Evolutionary conservation across 768 basidiomycete genomes (phyloP).

Genomic region (Lentinula sp.): DNA sequence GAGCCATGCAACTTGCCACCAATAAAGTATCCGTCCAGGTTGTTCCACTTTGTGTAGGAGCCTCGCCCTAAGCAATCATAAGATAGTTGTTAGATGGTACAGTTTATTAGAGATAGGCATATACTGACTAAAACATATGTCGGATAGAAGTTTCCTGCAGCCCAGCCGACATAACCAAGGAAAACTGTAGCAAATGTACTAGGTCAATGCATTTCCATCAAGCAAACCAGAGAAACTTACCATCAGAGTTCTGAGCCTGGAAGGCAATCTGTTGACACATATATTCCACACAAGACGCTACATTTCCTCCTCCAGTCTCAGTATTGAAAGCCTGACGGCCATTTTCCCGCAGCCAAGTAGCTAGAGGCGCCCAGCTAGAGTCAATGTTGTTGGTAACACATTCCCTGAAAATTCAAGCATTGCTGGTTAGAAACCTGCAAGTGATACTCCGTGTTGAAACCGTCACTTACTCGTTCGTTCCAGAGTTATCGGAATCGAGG

Average conservation of each 20-base stretch:
- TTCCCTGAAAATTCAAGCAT: slow-evolving; percentile 14
- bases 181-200: slow-evolving; percentile 24
- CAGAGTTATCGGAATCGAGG: slow-evolving; percentile 48
- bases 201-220: not conserved
- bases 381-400: slow-evolving; percentile 53
- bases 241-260: slow-evolving; percentile 43
- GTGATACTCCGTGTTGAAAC: not conserved
- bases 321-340: slow-evolving; percentile 51
- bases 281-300: slow-evolving; percentile 36
- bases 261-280: slow-evolving; percentile 40
- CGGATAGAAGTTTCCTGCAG: slow-evolving; percentile 48
- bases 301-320: slow-evolving; percentile 56
- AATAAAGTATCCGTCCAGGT: slow-evolving; percentile 36
- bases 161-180: slow-evolving; percentile 53
- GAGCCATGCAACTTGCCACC: slow-evolving; percentile 29
- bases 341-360: slow-evolving; percentile 41
- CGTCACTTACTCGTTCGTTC: slow-evolving; percentile 17
- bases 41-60: slow-evolving; percentile 21
- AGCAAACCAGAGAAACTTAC: slow-evolving; percentile 17
- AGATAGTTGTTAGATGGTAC: not conserved
- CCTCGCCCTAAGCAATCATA: slow-evolving; percentile 15
- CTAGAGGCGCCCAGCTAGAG: slow-evolving; percentile 37
- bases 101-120: not conserved
- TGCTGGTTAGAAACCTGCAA: slow-evolving; percentile 15
- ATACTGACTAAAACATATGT: slow-evolving; percentile 26